Evolutionary conservation across 2,329 filamentous ascomycete genomes (phyloP).

Genomic region (Simplicillium sp.): DNA sequence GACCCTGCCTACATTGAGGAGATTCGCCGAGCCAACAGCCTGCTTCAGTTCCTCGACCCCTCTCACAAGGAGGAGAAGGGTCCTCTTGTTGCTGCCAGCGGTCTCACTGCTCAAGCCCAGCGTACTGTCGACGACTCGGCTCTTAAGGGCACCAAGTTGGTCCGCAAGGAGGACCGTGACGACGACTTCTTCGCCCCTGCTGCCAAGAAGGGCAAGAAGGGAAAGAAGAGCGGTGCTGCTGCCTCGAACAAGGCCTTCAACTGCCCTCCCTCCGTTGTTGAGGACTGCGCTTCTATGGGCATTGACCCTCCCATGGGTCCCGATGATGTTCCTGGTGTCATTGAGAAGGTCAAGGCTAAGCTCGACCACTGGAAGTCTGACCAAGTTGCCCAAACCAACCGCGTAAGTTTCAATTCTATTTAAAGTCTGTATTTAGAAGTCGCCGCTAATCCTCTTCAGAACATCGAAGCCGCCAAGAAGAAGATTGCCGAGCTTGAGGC

Average conservation of each 20-base stretch:
- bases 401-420: conserved; percentile 51
- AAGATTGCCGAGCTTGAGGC: conserved; percentile 82
- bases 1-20: conserved; percentile 87
- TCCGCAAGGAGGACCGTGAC: conserved; percentile 79
- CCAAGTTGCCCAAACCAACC: conserved; percentile 81
- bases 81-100: conserved; percentile 53
- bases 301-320: conserved; percentile 84
- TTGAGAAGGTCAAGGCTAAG: conserved; percentile 91
- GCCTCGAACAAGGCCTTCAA: conserved; percentile 57
- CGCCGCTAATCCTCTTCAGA: conserved; percentile 51
- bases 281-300: conserved; percentile 76
- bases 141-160: conserved; percentile 75
- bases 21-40: conserved; percentile 72
- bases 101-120: conserved; percentile 68
- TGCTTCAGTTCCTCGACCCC: conserved; percentile 89
- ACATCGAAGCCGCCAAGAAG: conserved; percentile 92
- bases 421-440: conserved; percentile 4
- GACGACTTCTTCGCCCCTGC: conserved; percentile 71
- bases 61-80: conserved; percentile 57
- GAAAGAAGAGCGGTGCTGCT: conserved; percentile 52
- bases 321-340: conserved; percentile 65
- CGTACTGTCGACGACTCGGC: conserved; percentile 78
- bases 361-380: conserved; percentile 84
- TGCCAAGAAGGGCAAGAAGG: conserved; percentile 79
- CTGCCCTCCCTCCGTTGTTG: conserved; percentile 82